Percentiles rank a stretch among this genome's conserved stretches.
Evolutionary conservation across 1,284 basidiomycete genomes (phyloP).

Genomic region (Marasmius fiardii): DNA sequence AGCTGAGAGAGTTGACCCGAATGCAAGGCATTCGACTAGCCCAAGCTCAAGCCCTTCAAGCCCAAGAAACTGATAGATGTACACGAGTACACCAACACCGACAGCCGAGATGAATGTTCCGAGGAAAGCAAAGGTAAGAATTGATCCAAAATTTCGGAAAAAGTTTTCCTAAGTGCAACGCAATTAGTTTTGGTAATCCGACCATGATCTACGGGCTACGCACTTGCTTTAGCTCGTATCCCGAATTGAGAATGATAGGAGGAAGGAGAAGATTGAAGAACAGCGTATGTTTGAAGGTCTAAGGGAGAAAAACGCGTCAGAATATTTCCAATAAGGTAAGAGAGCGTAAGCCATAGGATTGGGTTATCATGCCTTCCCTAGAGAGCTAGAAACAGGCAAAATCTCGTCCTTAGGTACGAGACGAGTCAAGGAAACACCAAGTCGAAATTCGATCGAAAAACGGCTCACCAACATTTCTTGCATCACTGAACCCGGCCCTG

Average conservation of each 20-base stretch:
- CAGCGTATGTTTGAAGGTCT: conserved; percentile 96
- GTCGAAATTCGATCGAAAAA: neutral
- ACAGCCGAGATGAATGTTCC: conserved; percentile 98
- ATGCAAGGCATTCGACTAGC: conserved; percentile 90
- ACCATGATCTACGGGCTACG: neutral
- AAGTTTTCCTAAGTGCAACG: conserved; percentile 78
- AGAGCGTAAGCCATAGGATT: too few species aligned
- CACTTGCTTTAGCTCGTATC: conserved; percentile 96
- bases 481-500: conserved; percentile 86
- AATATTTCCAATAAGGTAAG: neutral
- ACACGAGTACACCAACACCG: conserved; percentile 93
- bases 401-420: too few species aligned
- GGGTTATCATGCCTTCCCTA: too few species aligned
- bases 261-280: conserved; percentile 98
- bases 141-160: conserved; percentile 96
- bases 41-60: conserved; percentile 82
- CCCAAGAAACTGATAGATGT: conserved; percentile 91
- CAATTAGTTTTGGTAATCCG: neutral
- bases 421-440: neutral
- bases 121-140: conserved; percentile 93
- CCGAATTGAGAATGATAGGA: conserved; percentile 97
- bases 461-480: conserved; percentile 92
- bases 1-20: conserved; percentile 94
- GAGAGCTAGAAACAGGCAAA: neutral
- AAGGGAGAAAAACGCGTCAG: conserved; percentile 7